phyloP scores from a whole-genome alignment of 352 stramenopile genomes.

The Aphanomyces euteiches region DNA sequence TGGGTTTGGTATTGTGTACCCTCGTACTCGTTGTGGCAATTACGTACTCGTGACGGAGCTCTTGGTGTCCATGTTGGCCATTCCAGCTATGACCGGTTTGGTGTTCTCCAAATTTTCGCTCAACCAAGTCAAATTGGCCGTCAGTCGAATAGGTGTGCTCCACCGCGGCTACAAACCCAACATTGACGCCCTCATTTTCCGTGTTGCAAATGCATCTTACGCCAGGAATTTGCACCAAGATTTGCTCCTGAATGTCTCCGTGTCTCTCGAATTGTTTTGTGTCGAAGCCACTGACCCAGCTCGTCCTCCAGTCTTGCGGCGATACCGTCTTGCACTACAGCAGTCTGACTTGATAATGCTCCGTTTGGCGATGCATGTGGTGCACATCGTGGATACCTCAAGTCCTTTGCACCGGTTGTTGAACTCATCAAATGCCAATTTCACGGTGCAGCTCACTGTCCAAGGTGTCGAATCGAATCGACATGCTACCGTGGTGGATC shows the following conservation, averaged over 20 bases:
- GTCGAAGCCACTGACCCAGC: slow-evolving; percentile 32
- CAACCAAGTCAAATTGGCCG: slow-evolving; percentile 68
- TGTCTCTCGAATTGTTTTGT: slow-evolving; percentile 73
- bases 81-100: slow-evolving; percentile 73
- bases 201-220: slow-evolving; percentile 74
- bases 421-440: slow-evolving; percentile 59
- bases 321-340: slow-evolving; percentile 69
- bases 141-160: slow-evolving; percentile 72
- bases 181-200: slow-evolving; percentile 68
- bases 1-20: slow-evolving; percentile 75
- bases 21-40: slow-evolving; percentile 60
- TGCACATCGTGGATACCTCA: slow-evolving; percentile 71
- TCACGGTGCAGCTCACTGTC: slow-evolving; percentile 74
- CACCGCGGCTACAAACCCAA: slow-evolving; percentile 64
- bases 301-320: not conserved
- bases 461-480: slow-evolving; percentile 78
- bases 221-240: slow-evolving; percentile 52
- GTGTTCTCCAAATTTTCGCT: slow-evolving; percentile 83
- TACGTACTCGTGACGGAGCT: slow-evolving; percentile 68
- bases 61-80: slow-evolving; percentile 77
- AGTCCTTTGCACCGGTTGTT: slow-evolving; percentile 56
- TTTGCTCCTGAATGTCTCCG: slow-evolving; percentile 78
- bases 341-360: slow-evolving; percentile 86
- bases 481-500: slow-evolving; percentile 74
- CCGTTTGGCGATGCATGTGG: slow-evolving; percentile 71